Evolutionary conservation across 2,329 filamentous ascomycete species (phyloP).

Genomic region (Aspergillus jensenii): DNA sequence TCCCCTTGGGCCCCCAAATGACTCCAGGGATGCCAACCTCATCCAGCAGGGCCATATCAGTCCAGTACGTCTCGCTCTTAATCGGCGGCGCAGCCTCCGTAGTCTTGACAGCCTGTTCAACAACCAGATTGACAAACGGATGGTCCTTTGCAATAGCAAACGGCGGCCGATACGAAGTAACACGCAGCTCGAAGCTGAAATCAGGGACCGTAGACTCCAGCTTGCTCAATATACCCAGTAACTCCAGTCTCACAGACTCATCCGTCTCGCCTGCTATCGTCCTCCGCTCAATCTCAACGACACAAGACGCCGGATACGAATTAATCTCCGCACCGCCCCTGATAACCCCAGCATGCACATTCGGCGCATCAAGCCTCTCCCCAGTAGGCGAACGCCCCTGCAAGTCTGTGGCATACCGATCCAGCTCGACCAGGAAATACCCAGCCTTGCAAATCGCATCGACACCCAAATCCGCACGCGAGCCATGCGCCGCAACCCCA

Average conservation of each 20-base stretch:
- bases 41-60: background rate
- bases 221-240: background rate
- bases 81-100: background rate
- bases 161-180: background rate
- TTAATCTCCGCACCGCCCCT: background rate
- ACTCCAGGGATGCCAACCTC: background rate
- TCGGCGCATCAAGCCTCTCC: background rate
- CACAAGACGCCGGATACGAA: background rate
- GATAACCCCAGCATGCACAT: background rate
- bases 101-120: background rate
- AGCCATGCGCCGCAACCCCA: background rate
- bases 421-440: background rate
- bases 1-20: background rate
- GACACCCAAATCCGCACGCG: background rate
- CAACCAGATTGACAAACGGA: background rate
- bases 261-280: background rate
- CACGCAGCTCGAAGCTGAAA: background rate
- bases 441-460: background rate
- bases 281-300: background rate
- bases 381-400: background rate
- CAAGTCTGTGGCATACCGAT: background rate
- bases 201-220: background rate
- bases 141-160: background rate
- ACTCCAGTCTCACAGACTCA: background rate
- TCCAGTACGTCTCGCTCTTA: background rate